Conservation (phyloP, 2,329 filamentous ascomycete genomes). For the Neodidymelliopsis sp. region DNA sequence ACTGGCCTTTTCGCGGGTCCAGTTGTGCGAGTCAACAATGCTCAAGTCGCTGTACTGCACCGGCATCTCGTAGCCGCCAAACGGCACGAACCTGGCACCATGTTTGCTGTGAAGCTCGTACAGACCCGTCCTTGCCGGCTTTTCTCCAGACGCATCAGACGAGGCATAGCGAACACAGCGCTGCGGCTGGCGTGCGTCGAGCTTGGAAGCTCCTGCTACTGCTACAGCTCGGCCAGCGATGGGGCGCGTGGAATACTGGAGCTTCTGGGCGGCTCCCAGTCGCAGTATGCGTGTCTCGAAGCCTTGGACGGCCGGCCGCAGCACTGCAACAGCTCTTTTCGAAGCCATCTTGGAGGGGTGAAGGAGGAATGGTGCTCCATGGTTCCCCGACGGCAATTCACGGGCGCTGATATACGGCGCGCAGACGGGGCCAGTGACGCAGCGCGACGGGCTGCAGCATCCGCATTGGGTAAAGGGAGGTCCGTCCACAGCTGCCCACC, state of each 20-base stretch:
- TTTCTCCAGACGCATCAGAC: constrained; percentile 31
- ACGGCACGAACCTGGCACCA: constrained; percentile 95
- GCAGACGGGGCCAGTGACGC: constrained; percentile 12
- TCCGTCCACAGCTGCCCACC: constrained; percentile 4
- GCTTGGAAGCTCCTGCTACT: constrained; percentile 42
- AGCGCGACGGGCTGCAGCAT: not conserved
- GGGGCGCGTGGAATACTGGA: constrained; percentile 22
- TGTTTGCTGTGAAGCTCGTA: constrained; percentile 79
- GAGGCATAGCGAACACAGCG: constrained; percentile 40
- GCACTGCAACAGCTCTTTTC: constrained; percentile 30
- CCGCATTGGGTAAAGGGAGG: not conserved
- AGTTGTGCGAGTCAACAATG: constrained; percentile 85
- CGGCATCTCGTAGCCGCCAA: constrained; percentile 91
- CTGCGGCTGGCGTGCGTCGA: constrained; percentile 16
- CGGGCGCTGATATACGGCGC: constrained; percentile 18
- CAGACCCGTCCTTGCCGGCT: constrained; percentile 70
- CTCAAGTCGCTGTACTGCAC: constrained; percentile 82
- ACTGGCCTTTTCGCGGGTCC: constrained; percentile 86
- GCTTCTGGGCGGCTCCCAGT: constrained; percentile 20
- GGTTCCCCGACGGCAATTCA: constrained; percentile 24
- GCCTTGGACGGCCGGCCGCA: constrained; percentile 39
- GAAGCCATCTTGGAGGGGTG: constrained; percentile 39
- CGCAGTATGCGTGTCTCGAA: constrained; percentile 23
- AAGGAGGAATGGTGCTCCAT: constrained; percentile 15
- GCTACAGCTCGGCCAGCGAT: constrained; percentile 28